These are phyloP conservation scores for Cyclotella kingstonii DNA, from an alignment of 108 stramenopile genomes.

Conservation along the genomic window DNA sequence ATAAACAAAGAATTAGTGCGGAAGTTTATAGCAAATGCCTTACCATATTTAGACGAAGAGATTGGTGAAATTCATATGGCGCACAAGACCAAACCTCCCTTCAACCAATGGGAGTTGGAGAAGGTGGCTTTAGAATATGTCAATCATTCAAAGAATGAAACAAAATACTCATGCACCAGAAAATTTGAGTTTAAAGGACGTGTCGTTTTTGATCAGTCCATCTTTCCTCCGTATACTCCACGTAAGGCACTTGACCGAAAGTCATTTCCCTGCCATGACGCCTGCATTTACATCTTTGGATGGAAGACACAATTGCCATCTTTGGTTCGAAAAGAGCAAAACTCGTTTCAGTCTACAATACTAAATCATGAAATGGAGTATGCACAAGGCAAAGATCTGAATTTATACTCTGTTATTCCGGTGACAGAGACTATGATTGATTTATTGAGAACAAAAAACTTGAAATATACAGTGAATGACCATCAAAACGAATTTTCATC, in stretches of 20 bases:
- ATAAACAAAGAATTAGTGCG: slow-evolving; percentile 69
- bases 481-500: neutral
- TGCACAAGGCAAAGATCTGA: neutral
- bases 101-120: slow-evolving; percentile 84
- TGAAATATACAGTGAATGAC: neutral
- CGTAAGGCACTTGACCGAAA: slow-evolving; percentile 86
- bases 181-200: slow-evolving; percentile 52
- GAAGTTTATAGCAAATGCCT: slow-evolving; percentile 54
- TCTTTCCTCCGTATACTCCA: slow-evolving; percentile 74
- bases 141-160: neutral
- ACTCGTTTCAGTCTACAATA: slow-evolving; percentile 7
- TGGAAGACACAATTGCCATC: slow-evolving; percentile 12
- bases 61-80: slow-evolving; percentile 75
- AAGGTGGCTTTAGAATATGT: slow-evolving; percentile 39
- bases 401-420: slow-evolving; percentile 1
- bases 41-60: slow-evolving; percentile 24
- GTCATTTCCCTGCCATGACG: slow-evolving; percentile 89
- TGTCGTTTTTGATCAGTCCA: slow-evolving; percentile 75
- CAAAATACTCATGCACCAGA: neutral
- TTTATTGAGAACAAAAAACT: slow-evolving; percentile 5
- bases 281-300: slow-evolving; percentile 79
- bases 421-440: slow-evolving; percentile 13
- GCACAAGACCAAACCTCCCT: slow-evolving; percentile 93
- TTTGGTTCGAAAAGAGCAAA: neutral
- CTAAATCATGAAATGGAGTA: neutral